These are phyloP conservation scores for Datisca glomerata DNA, from an alignment of 306 rosid genomes.

Conservation along the genomic window DNA sequence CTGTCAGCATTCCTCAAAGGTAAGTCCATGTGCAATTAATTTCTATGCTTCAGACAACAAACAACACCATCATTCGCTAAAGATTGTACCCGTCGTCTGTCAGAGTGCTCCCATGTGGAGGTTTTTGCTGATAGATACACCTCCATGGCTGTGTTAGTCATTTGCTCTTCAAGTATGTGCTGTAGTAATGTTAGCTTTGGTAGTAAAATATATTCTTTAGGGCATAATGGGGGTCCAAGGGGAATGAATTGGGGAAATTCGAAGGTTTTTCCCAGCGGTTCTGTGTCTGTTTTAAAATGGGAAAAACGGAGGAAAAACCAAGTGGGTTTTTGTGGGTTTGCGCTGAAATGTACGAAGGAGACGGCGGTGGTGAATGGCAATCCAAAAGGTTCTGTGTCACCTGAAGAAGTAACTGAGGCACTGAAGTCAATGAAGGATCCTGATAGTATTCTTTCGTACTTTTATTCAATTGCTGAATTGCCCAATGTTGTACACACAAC, in stretches of 20 bases:
- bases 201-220: constrained; percentile 17
- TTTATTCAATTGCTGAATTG: constrained; percentile 45
- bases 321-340: constrained; percentile 26
- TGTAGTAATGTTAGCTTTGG: constrained; percentile 24
- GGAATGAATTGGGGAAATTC: constrained; percentile 24
- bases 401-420: constrained; percentile 49
- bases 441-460: constrained; percentile 44
- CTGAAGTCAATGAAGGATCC: constrained; percentile 58
- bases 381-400: constrained; percentile 28
- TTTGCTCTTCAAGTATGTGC: constrained; percentile 37
- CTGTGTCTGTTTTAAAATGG: constrained; percentile 24
- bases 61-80: not conserved
- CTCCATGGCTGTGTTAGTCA: constrained; percentile 39
- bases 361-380: constrained; percentile 24
- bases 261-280: constrained; percentile 34
- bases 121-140: constrained; percentile 4
- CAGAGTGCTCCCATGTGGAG: not conserved
- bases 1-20: no score
- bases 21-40: no score
- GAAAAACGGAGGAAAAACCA: constrained; percentile 30
- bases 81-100: no score
- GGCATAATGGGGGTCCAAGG: constrained; percentile 21
- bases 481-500: constrained; percentile 62
- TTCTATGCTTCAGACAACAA: no score
- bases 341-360: constrained; percentile 24